Base-by-base conservation (phyloP, 1,284 basidiomycete species). In the Melampsora americana region DNA sequence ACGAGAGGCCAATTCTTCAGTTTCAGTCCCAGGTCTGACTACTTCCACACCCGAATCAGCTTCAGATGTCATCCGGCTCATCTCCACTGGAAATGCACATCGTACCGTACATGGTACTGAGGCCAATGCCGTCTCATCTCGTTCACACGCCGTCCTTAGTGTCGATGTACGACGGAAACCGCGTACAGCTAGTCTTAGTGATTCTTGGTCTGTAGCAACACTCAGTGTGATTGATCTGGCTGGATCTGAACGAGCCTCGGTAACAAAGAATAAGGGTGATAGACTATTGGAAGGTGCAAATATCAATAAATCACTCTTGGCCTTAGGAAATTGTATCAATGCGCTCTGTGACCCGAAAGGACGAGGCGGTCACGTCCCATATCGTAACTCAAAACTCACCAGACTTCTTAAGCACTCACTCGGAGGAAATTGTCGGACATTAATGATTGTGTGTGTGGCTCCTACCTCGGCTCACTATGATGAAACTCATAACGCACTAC, bases 211-310 rank as follows among this genome's bases (percentile, higher is more conserved):
- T 0, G 89, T 93, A 81, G 95, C 89, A 14, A 95, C 93, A 0
- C 87, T 98, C 11, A 95, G 93, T 28, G 95, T 98, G 80, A 97
- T 98, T 82, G 95, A 98, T 84, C 86, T 98, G 73, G 95, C 95
- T 6, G 95, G 95, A 26, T 95, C 92, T 80, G 95, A 98, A 82
- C 89, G 95, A 28, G 95, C 95, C 11, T 91, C 93, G 11, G 94
- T 93, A 0, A 97, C 95, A 0, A 89, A 87, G 64, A 97, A 98
- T 83, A 94, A 95, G 89, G 95, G 95, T n/a, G 90, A 93, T 79
- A 90, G 95, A 32, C 93, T 97, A 90, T 90, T 95, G 46, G 95
- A 98, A 83, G 95, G 95, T 48, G 93, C 94, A 60, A 95, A 96
- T 82, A 97, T 97, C 85, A 97, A 98, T 85, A 94, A 96, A 84